These are phyloP conservation scores for Saturnispora sanitii DNA, from an alignment of 805 yeast species.

Conservation along the genomic window DNA sequence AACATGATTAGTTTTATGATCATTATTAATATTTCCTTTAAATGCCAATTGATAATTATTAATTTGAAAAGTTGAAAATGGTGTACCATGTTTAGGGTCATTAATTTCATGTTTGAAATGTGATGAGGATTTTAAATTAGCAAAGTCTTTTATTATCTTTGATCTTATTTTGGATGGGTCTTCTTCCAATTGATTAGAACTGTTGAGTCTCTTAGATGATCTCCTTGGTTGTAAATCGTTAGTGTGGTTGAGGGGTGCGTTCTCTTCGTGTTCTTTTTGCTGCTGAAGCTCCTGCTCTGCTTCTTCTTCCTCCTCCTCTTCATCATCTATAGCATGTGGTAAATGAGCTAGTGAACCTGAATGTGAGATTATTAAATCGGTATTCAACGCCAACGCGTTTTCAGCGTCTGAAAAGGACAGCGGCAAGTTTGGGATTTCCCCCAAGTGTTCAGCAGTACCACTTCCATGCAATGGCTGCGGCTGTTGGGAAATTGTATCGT, in stretches of 20 bases:
- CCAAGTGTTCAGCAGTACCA: too few relatives aligned
- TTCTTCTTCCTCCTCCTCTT: not conserved
- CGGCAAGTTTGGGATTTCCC: too few relatives aligned
- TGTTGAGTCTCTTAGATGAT: slow-evolving; percentile 22
- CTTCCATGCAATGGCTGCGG: too few relatives aligned
- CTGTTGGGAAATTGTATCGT: too few relatives aligned
- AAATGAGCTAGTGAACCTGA: not conserved
- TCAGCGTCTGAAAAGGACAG: too few relatives aligned
- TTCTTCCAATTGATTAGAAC: slow-evolving; percentile 19
- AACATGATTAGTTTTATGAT: slow-evolving; percentile 14
- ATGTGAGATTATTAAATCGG: not conserved
- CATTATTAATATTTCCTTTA: too few relatives aligned
- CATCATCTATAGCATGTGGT: slow-evolving; percentile 1
- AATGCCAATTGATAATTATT: too few relatives aligned
- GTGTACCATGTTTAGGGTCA: not conserved
- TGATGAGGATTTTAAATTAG: slow-evolving; percentile 1
- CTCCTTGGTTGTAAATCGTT: slow-evolving; percentile 9
- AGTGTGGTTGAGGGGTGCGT: too few relatives aligned
- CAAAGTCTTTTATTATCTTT: slow-evolving; percentile 13
- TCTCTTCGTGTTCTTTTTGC: not conserved
- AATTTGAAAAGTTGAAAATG: slow-evolving; percentile 14
- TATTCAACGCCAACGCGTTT: too few relatives aligned
- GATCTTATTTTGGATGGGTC: slow-evolving; percentile 22
- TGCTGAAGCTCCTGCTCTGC: not conserved
- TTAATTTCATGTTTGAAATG: not conserved